These are phyloP conservation scores for Xylaria bambusicola DNA, from an alignment of 495 filamentous ascomycete species.

Conservation along the genomic window DNA sequence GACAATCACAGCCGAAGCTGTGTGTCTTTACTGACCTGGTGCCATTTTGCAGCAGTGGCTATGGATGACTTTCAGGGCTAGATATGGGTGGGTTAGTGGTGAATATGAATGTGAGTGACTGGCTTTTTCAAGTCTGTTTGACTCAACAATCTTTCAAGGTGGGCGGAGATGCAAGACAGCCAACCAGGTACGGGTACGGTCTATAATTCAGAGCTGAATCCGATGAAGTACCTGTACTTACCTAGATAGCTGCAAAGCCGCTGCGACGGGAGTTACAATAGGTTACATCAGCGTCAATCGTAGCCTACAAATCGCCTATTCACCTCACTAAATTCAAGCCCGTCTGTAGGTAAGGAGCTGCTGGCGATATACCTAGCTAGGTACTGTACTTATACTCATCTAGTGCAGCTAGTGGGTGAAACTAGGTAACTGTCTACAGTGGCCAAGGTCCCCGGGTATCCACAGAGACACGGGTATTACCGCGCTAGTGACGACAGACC, in stretches of 20 bases:
- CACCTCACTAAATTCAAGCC: too few species aligned
- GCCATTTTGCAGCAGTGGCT: slow-evolving; percentile 29
- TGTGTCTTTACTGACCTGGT: slow-evolving; percentile 30
- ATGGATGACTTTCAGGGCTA: background rate
- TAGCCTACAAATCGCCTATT: too few species aligned
- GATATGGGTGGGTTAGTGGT: background rate
- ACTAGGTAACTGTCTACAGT: too few species aligned
- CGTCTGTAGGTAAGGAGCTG: too few species aligned
- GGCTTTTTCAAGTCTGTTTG: slow-evolving; percentile 7
- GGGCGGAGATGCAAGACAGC: slow-evolving; percentile 8
- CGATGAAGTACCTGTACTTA: background rate
- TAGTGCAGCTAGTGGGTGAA: too few species aligned
- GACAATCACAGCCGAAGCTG: slow-evolving; percentile 37
- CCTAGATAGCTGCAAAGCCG: background rate
- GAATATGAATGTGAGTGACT: background rate
- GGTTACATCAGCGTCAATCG: too few species aligned
- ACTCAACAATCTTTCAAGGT: slow-evolving; percentile 7
- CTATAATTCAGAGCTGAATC: background rate
- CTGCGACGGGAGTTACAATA: too few species aligned
- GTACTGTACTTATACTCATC: too few species aligned
- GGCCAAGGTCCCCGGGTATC: too few species aligned
- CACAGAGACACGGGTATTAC: background rate
- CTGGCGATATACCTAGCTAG: background rate
- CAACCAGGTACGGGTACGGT: background rate
- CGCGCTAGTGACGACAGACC: slow-evolving; percentile 1